A percentile compares a stretch with the other conserved stretches of the same genome.
phyloP scores from a whole-genome alignment of 129 eudicot species.

The Heracleum sosnowskyi region DNA sequence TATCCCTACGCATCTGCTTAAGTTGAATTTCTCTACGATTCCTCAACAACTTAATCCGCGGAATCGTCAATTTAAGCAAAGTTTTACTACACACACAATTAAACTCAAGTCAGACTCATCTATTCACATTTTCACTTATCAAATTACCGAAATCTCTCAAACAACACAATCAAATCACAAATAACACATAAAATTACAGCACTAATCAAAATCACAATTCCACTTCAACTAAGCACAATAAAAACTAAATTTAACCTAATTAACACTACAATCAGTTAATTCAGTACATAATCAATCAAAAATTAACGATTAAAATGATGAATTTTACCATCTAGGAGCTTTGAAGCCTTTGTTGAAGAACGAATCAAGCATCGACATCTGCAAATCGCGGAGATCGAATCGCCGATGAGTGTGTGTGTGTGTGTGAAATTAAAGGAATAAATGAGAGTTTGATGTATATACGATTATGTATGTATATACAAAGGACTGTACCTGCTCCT shows the following conservation, averaged over 20 bases:
- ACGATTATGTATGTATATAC: background rate
- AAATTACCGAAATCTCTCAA: background rate
- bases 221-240: background rate
- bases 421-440: background rate
- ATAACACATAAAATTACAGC: background rate
- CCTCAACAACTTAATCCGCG: slow-evolving; percentile 83
- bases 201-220: background rate
- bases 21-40: slow-evolving; percentile 86
- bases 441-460: background rate
- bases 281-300: background rate
- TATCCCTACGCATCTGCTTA: slow-evolving; percentile 91
- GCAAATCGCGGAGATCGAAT: slow-evolving; percentile 10
- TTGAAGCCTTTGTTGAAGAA: slow-evolving; percentile 74
- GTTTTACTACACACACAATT: slow-evolving; percentile 59
- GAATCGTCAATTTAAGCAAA: slow-evolving; percentile 68
- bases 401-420: background rate
- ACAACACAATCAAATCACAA: background rate
- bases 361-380: slow-evolving; percentile 70
- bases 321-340: slow-evolving; percentile 62
- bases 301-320: background rate
- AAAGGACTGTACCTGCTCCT: background rate
- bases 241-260: background rate
- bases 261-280: background rate
- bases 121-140: background rate
- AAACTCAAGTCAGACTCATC: background rate